Conservation (phyloP, 2,329 filamentous ascomycete genomes). For the Epicoccum sorghinum region DNA sequence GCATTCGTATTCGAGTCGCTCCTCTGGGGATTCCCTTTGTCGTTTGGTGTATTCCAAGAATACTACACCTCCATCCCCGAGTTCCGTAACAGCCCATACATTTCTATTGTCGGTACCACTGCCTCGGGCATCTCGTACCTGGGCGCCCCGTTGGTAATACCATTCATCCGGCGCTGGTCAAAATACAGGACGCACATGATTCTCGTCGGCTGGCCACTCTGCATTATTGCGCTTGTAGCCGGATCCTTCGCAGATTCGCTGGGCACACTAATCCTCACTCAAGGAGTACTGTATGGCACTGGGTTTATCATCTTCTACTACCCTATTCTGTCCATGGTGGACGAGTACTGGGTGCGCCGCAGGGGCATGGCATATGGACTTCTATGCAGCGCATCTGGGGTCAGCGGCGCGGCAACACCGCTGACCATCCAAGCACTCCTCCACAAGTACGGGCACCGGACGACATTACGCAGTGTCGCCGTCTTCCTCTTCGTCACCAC, state of each 20-base stretch:
- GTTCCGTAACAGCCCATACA: slow-evolving; percentile 18
- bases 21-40: slow-evolving; percentile 40
- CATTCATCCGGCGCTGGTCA: slow-evolving; percentile 38
- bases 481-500: slow-evolving; percentile 37
- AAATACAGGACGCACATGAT: slow-evolving; percentile 37
- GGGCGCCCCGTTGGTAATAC: slow-evolving; percentile 47
- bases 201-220: slow-evolving; percentile 40
- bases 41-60: slow-evolving; percentile 33
- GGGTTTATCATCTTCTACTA: slow-evolving; percentile 58
- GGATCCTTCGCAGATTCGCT: slow-evolving; percentile 42
- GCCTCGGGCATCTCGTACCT: slow-evolving; percentile 53
- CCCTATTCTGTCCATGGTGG: slow-evolving; percentile 53
- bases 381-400: slow-evolving; percentile 51
- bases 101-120: slow-evolving; percentile 24
- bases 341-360: slow-evolving; percentile 59
- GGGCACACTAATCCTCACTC: slow-evolving; percentile 40
- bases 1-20: slow-evolving; percentile 58
- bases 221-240: slow-evolving; percentile 35
- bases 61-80: slow-evolving; percentile 23
- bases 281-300: slow-evolving; percentile 47
- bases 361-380: slow-evolving; percentile 58
- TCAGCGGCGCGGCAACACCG: slow-evolving; percentile 52
- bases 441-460: slow-evolving; percentile 45
- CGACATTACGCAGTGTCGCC: slow-evolving; percentile 50
- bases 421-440: slow-evolving; percentile 49